Base-by-base conservation (phyloP, 2,329 filamentous ascomycete species). In the Monilinia fructicola region DNA sequence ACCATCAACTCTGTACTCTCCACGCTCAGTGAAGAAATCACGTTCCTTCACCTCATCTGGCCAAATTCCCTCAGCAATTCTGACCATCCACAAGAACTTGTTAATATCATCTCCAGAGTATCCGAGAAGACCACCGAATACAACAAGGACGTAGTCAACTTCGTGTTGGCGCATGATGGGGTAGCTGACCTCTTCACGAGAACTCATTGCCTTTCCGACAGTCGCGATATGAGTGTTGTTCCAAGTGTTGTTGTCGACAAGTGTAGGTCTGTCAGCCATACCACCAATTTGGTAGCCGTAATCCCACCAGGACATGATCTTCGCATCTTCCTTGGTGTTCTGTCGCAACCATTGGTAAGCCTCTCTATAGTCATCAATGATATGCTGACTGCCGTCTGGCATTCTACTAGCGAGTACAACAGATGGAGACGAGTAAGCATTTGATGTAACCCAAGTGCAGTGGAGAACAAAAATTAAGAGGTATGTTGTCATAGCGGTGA, bases 261-360 rank as follows among this genome's bases (percentile, higher is more conserved):
- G 84, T 1, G 95, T 99, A 44, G 95, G 95, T 65, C 95, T 87
- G 78, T 99, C 95, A 60, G 95, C 95, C 95, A 99, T 99, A 72
- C 95, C 95, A 81, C 95, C 95, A 79, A 99, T 99, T 81, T 99
- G 95, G 82, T 99, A 99, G 71, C 95, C 95, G 76, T 99, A 99
- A 78, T 99, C 95, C 95, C 95, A 99, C 95, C 95, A 99, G 1
- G 93, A 95, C 94, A 98, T 98, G 77, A 99, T 90, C 85, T 98
- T 99, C 76, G 96, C 93, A 74, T 97, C 91, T 72, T 94, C 86
- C 68, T 90, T 85, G 12, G 96, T 99, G 83, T 99, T 99, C 80
- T 99, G 95, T 70, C 95, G 91, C 60, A 99, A 88, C 95, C 95
- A 99, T 81, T 99, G 96, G 81, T 99, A 99, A 2, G 95, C 95